phyloP scores from a whole-genome alignment of 2,329 filamentous ascomycete genomes.

The Pseudogymnoascus sp. region DNA sequence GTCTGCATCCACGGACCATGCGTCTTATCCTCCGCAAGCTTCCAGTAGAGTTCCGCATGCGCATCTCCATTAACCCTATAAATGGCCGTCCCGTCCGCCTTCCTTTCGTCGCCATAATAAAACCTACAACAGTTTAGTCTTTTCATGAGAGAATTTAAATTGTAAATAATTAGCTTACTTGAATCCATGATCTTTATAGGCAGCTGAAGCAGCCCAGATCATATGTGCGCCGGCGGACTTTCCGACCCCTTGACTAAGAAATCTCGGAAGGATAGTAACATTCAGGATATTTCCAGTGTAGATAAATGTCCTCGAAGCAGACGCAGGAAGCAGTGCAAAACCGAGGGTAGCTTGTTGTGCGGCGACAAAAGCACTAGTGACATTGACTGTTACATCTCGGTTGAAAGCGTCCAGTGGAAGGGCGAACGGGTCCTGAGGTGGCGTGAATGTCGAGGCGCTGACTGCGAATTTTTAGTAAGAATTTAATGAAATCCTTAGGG shows the following conservation, averaged over 20 bases:
- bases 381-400: constrained; percentile 31
- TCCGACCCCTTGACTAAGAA: constrained; percentile 32
- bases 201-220: constrained; percentile 28
- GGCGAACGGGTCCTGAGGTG: constrained; percentile 24
- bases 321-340: constrained; percentile 23
- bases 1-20: constrained; percentile 39
- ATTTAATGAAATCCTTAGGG: neutral
- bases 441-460: constrained; percentile 15
- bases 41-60: constrained; percentile 33
- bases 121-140: constrained; percentile 28
- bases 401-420: constrained; percentile 20
- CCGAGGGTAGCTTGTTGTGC: constrained; percentile 29
- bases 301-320: constrained; percentile 34
- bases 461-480: constrained; percentile 13
- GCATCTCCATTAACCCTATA: constrained; percentile 32
- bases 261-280: constrained; percentile 18
- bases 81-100: constrained; percentile 30
- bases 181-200: constrained; percentile 29
- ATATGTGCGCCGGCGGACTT: constrained; percentile 30
- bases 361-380: constrained; percentile 31
- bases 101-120: constrained; percentile 43
- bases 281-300: constrained; percentile 37
- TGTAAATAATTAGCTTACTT: constrained; percentile 20
- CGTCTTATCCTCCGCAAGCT: constrained; percentile 30
- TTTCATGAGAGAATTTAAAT: too few relatives aligned